Percentiles rank a stretch among this genome's conserved stretches.
phyloP scores from a whole-genome alignment of 2,329 filamentous ascomycete species.

The Karstenula rhodostoma region DNA sequence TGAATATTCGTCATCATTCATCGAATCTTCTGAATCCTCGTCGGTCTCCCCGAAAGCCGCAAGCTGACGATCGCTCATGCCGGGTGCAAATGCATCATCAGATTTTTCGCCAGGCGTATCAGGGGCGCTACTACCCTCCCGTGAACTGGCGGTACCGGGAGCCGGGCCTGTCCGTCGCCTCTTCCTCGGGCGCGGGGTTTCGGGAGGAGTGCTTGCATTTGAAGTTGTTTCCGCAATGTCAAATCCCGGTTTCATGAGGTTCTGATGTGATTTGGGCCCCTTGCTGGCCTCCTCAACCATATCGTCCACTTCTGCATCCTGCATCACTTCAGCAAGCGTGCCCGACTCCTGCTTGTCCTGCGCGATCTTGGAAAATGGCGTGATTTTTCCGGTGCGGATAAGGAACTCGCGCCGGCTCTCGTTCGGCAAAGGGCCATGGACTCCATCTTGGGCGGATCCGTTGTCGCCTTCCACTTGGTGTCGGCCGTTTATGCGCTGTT shows the following conservation, averaged over 20 bases:
- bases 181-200: constrained; percentile 49
- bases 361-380: constrained; percentile 85
- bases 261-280: constrained; percentile 56
- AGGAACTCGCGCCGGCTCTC: constrained; percentile 89
- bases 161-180: constrained; percentile 45
- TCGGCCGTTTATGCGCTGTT: constrained; percentile 79
- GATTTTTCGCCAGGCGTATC: constrained; percentile 44
- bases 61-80: constrained; percentile 49
- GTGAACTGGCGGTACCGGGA: constrained; percentile 23
- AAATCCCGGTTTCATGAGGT: constrained; percentile 59
- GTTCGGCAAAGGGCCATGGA: constrained; percentile 72
- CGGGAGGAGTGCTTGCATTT: constrained; percentile 41
- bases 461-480: constrained; percentile 63
- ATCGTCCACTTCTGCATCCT: constrained; percentile 80
- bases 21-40: constrained; percentile 41
- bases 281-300: constrained; percentile 56
- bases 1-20: constrained; percentile 50
- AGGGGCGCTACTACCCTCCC: constrained; percentile 27
- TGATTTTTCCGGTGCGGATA: constrained; percentile 96
- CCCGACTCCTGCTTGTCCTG: constrained; percentile 70
- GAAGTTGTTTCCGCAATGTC: constrained; percentile 39
- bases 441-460: constrained; percentile 53
- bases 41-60: constrained; percentile 51
- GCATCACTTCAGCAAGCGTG: constrained; percentile 76
- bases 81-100: constrained; percentile 53